Conservation (phyloP, 805 yeast genomes). For the Starmerella geochares region DNA sequence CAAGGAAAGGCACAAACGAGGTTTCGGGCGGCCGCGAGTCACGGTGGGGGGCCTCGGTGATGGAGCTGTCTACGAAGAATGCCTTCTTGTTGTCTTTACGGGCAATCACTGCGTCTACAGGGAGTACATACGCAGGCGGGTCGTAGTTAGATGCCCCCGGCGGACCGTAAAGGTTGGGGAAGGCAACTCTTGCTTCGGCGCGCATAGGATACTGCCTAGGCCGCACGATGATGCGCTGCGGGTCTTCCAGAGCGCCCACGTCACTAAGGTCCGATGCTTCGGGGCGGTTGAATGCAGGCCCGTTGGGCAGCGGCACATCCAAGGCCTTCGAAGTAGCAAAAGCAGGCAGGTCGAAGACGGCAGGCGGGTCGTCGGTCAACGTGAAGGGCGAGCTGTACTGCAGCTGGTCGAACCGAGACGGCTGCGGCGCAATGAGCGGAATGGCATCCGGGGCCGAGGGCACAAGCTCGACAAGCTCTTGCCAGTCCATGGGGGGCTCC, state of each 20-base stretch:
- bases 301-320: slow-evolving; percentile 82
- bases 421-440: background rate
- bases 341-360: slow-evolving; percentile 47
- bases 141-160: slow-evolving; percentile 34
- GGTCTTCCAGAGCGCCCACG: slow-evolving; percentile 66
- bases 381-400: slow-evolving; percentile 5
- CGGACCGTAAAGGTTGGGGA: slow-evolving; percentile 74
- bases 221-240: slow-evolving; percentile 78
- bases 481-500: slow-evolving; percentile 80
- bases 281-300: slow-evolving; percentile 89
- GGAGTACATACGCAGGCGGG: slow-evolving; percentile 53
- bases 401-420: slow-evolving; percentile 1
- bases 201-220: slow-evolving; percentile 42
- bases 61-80: slow-evolving; percentile 23
- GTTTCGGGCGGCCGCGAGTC: background rate
- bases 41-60: slow-evolving; percentile 26
- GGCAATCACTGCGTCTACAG: slow-evolving; percentile 37
- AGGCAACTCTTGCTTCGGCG: slow-evolving; percentile 80
- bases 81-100: slow-evolving; percentile 14
- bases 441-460: slow-evolving; percentile 57
- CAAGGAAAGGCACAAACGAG: slow-evolving; percentile 30
- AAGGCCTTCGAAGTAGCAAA: slow-evolving; percentile 87
- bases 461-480: slow-evolving; percentile 61
- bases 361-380: slow-evolving; percentile 9
- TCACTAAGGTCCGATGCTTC: slow-evolving; percentile 57